phyloP scores from a whole-genome alignment of 805 yeast species.

The Candida mattraensis region DNA sequence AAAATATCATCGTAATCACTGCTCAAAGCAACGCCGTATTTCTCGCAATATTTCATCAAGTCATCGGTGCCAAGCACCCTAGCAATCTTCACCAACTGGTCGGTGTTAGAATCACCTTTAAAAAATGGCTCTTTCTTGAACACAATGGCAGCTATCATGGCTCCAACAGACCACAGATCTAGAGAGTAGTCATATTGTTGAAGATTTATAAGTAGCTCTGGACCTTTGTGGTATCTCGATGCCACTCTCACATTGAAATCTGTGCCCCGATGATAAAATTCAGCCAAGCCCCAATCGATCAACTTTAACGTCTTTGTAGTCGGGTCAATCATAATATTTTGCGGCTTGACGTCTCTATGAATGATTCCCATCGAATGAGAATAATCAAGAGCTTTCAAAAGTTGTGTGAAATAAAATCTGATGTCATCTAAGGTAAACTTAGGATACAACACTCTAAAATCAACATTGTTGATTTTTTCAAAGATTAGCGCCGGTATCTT shows the following conservation, averaged over 20 bases:
- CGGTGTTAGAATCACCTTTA: conserved; percentile 89
- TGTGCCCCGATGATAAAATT: conserved; percentile 85
- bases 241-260: conserved; percentile 93
- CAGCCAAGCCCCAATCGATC: conserved; percentile 95
- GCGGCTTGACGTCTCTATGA: conserved; percentile 94
- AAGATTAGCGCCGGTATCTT: conserved; percentile 88
- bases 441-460: conserved; percentile 84
- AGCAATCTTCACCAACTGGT: conserved; percentile 88
- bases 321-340: conserved; percentile 91
- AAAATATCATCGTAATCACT: conserved; percentile 75
- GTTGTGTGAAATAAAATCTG: conserved; percentile 78
- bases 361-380: conserved; percentile 93
- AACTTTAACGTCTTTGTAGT: conserved; percentile 57
- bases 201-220: conserved; percentile 80
- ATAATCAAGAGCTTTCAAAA: conserved; percentile 79
- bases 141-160: conserved; percentile 86
- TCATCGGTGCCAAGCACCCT: conserved; percentile 84
- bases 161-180: conserved; percentile 90
- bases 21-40: conserved; percentile 68
- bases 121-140: conserved; percentile 90
- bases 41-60: conserved; percentile 60
- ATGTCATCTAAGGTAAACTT: conserved; percentile 73
- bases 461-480: conserved; percentile 81
- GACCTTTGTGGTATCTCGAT: conserved; percentile 88
- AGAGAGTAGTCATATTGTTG: conserved; percentile 85